Conservation (phyloP, 768 basidiomycete genomes). For the Tulasnella sp. region DNA sequence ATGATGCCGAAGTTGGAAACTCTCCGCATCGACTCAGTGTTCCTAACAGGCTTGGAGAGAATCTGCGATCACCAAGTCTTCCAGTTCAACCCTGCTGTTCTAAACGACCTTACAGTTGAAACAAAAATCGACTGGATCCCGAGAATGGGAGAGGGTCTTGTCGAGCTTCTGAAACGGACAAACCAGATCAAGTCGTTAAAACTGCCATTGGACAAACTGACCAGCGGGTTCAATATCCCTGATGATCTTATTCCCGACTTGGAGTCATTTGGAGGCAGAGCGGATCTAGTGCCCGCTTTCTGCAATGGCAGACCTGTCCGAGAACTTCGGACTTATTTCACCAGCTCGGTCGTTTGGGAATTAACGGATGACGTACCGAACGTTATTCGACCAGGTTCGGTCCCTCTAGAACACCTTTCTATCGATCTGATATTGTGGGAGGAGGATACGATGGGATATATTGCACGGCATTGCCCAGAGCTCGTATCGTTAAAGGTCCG, state of each 20-base stretch:
- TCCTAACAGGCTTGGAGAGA: background rate
- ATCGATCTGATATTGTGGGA: background rate
- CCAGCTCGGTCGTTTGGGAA: background rate
- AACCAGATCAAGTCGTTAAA: background rate
- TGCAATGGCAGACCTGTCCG: background rate
- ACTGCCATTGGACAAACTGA: no score
- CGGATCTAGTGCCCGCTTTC: background rate
- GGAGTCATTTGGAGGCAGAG: background rate
- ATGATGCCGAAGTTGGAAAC: background rate
- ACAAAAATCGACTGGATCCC: background rate
- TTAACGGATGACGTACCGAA: background rate
- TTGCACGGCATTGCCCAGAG: background rate
- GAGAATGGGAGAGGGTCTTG: background rate
- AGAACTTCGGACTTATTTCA: background rate
- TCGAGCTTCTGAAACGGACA: background rate
- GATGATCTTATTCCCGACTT: background rate
- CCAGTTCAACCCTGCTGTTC: background rate
- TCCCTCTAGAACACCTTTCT: background rate
- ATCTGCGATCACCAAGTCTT: background rate
- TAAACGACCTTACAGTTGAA: background rate
- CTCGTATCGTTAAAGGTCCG: constrained; percentile 36
- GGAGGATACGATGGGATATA: background rate
- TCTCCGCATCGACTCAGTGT: background rate
- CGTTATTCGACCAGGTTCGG: background rate
- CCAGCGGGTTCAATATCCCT: background rate